phyloP scores from a whole-genome alignment of 495 filamentous ascomycete genomes.

The Aspergillus incahuasiensis region DNA sequence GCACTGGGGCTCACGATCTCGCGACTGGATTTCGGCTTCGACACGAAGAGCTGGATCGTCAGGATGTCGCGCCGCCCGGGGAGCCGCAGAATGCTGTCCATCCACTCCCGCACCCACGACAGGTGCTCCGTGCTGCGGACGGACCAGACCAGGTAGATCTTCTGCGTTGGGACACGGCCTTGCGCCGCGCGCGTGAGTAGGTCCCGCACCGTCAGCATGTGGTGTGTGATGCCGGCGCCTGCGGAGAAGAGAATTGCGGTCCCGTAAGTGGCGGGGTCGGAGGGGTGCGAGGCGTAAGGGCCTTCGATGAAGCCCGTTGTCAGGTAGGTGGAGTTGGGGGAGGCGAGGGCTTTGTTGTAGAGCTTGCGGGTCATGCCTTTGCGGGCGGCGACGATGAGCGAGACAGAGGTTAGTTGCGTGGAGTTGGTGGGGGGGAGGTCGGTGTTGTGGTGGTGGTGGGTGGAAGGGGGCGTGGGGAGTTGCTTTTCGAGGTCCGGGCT shows the following conservation, averaged over 20 bases:
- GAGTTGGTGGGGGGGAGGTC: background rate
- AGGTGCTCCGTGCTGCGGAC: slow-evolving; percentile 85
- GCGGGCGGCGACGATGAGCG: slow-evolving; percentile 71
- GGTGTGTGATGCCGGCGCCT: slow-evolving; percentile 86
- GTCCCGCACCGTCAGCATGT: slow-evolving; percentile 71
- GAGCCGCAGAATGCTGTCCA: slow-evolving; percentile 88
- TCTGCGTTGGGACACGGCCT: slow-evolving; percentile 68
- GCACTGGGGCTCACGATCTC: slow-evolving; percentile 78
- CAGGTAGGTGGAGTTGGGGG: slow-evolving; percentile 54
- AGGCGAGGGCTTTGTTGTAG: slow-evolving; percentile 60
- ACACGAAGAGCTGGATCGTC: slow-evolving; percentile 83
- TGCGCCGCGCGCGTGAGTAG: slow-evolving; percentile 65
- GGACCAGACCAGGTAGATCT: slow-evolving; percentile 83
- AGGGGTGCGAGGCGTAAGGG: slow-evolving; percentile 68
- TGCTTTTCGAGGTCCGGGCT: slow-evolving; percentile 38
- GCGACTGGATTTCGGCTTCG: slow-evolving; percentile 69
- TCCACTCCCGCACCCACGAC: slow-evolving; percentile 91
- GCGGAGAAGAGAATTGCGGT: slow-evolving; percentile 83
- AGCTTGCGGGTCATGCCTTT: slow-evolving; percentile 79
- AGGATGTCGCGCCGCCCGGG: slow-evolving; percentile 77
- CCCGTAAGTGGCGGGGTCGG: slow-evolving; percentile 70
- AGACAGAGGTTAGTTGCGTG: slow-evolving; percentile 54
- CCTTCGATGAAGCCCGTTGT: slow-evolving; percentile 71
- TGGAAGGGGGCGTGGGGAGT: slow-evolving; percentile 12
- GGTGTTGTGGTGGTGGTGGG: background rate